These are phyloP conservation scores for Primulina tabacum DNA, from an alignment of 257 asterid species.

Conservation along the genomic window DNA sequence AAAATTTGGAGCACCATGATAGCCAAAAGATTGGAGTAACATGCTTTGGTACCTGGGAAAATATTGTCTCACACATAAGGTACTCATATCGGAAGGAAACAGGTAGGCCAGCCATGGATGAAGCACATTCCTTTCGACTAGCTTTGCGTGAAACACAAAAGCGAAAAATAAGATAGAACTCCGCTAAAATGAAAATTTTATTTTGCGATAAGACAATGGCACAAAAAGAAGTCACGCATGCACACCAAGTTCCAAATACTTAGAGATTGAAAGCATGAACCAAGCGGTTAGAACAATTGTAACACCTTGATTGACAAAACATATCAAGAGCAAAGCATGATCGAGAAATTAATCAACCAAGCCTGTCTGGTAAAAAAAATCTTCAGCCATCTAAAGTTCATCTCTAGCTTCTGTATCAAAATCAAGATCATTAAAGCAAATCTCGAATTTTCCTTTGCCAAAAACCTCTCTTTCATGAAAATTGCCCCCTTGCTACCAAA, in stretches of 20 bases:
- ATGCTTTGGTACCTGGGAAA: constrained; percentile 72
- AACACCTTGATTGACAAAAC: background rate
- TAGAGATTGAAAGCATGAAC: background rate
- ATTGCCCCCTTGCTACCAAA: constrained; percentile 13
- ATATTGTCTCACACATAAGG: constrained; percentile 98
- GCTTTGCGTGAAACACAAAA: constrained; percentile 77
- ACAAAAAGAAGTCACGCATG: background rate
- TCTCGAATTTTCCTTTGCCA: constrained; percentile 7
- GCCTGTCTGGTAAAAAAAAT: constrained; percentile 11
- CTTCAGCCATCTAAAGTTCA: constrained; percentile 17
- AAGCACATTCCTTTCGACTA: constrained; percentile 99
- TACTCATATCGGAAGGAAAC: constrained; percentile 94
- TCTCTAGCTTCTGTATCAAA: constrained; percentile 11
- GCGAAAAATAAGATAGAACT: constrained; percentile 34
- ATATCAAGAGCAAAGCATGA: background rate
- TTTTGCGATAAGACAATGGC: background rate
- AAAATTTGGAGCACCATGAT: background rate
- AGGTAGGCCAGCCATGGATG: constrained; percentile 96
- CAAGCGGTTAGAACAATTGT: background rate
- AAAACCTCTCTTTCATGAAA: background rate
- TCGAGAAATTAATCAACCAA: constrained; percentile 11
- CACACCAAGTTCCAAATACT: background rate
- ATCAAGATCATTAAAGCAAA: constrained; percentile 13
- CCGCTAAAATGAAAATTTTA: constrained; percentile 4
- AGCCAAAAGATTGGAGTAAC: background rate